phyloP scores from a whole-genome alignment of 2,329 filamentous ascomycete species.

The Mycosphaerella sp. region DNA sequence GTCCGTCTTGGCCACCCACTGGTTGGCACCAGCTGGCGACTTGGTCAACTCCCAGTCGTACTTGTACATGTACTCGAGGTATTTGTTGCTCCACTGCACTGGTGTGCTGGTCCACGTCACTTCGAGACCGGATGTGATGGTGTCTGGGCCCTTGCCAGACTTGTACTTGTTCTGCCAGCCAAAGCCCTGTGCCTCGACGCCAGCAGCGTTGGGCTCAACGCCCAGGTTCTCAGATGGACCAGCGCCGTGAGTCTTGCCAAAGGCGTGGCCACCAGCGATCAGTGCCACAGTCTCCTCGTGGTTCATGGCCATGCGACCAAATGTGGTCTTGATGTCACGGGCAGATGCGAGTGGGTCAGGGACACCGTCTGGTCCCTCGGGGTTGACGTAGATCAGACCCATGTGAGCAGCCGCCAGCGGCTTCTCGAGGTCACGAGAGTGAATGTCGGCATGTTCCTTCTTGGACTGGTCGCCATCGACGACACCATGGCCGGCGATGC shows the following conservation, averaged over 20 bases:
- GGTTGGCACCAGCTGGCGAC: constrained; percentile 68
- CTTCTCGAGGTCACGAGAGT: constrained; percentile 59
- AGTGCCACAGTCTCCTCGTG: constrained; percentile 75
- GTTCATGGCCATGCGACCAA: constrained; percentile 75
- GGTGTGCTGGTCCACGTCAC: constrained; percentile 74
- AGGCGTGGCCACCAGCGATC: constrained; percentile 70
- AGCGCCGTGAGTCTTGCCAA: constrained; percentile 76
- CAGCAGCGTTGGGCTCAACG: constrained; percentile 59
- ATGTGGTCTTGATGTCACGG: constrained; percentile 66
- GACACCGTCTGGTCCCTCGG: constrained; percentile 66
- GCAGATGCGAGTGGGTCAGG: constrained; percentile 64
- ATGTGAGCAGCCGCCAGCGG: constrained; percentile 64
- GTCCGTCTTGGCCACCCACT: constrained; percentile 67
- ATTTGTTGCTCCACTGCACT: constrained; percentile 68
- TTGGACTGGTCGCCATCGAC: constrained; percentile 39
- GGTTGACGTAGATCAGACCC: constrained; percentile 78
- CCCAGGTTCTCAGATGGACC: constrained; percentile 58
- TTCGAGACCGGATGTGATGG: constrained; percentile 71
- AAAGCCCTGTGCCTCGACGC: constrained; percentile 60
- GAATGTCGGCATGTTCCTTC: constrained; percentile 40
- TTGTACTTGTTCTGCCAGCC: constrained; percentile 63
- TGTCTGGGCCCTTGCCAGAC: constrained; percentile 62
- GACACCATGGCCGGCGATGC: constrained; percentile 39
- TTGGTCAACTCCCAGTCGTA: constrained; percentile 72
- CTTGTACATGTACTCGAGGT: constrained; percentile 69